A percentile compares a stretch with the other conserved stretches of the same genome.
These are phyloP conservation scores for Bretschneidera sinensis DNA, from an alignment of 345 rosid species.

Conservation along the genomic window DNA sequence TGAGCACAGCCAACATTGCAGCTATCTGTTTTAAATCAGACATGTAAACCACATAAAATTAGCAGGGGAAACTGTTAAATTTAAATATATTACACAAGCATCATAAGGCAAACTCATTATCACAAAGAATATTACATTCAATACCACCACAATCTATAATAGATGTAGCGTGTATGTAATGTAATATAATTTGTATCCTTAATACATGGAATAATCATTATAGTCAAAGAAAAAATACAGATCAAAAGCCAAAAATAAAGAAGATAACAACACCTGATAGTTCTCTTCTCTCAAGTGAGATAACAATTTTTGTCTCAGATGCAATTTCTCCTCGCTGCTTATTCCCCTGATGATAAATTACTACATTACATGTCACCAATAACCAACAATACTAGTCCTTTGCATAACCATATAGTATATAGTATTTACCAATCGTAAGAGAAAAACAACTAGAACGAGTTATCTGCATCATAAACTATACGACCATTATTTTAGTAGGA, in stretches of 20 bases:
- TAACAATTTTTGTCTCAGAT: slow-evolving; percentile 67
- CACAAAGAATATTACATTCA: no score
- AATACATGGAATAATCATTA: not conserved
- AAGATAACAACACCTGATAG: slow-evolving; percentile 45
- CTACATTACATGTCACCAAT: slow-evolving; percentile 7
- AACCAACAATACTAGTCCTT: not conserved
- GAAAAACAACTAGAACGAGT: no score
- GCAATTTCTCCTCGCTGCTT: slow-evolving; percentile 77
- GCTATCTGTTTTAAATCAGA: slow-evolving; percentile 54
- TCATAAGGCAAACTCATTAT: no score
- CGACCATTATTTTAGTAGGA: not conserved
- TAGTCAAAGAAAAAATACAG: not conserved
- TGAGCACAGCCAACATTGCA: slow-evolving; percentile 73
- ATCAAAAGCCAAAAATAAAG: slow-evolving; percentile 8
- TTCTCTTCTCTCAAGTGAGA: slow-evolving; percentile 86
- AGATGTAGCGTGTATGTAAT: not conserved
- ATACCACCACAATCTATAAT: not conserved
- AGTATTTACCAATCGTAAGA: no score
- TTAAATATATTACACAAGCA: not conserved
- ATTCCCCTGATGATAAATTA: slow-evolving; percentile 56
- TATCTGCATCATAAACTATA: not conserved
- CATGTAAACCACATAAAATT: slow-evolving; percentile 6
- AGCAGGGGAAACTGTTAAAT: slow-evolving; percentile 6
- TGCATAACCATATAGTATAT: not conserved
- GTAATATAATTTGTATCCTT: not conserved